Conservation (phyloP, 1,139 yeast genomes). For the Geotrichum siamense region DNA sequence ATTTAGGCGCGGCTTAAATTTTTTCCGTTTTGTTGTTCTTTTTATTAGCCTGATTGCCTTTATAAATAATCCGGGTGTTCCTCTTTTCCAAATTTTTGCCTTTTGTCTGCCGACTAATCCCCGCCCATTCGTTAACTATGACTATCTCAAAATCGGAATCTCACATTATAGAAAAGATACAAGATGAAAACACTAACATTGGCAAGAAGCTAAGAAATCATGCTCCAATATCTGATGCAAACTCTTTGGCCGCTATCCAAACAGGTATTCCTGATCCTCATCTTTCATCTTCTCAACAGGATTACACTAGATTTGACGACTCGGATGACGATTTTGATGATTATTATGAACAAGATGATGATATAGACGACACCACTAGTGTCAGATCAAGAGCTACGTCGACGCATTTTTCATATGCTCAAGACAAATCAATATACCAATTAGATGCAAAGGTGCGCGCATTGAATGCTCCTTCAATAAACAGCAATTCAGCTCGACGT, state of each 20-base stretch:
- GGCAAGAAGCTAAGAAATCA: neutral
- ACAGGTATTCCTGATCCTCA: conserved; percentile 5
- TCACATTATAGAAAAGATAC: conserved; percentile 2
- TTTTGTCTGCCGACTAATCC: neutral
- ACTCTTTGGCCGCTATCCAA: neutral
- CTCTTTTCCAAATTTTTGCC: too few species aligned
- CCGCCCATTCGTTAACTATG: too few species aligned
- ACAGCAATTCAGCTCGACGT: conserved; percentile 6
- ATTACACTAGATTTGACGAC: conserved; percentile 9
- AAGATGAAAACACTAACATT: conserved; percentile 5
- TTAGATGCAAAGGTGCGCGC: conserved; percentile 67
- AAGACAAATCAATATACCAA: conserved; percentile 59
- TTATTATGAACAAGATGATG: conserved; percentile 9
- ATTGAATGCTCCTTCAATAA: conserved; percentile 27
- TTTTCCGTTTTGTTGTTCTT: too few species aligned
- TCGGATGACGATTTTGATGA: conserved; percentile 10
- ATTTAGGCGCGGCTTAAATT: too few species aligned
- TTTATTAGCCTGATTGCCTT: too few species aligned
- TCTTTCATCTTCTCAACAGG: conserved; percentile 2
- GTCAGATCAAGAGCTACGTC: conserved; percentile 20
- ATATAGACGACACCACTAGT: conserved; percentile 16
- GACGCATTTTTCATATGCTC: conserved; percentile 50
- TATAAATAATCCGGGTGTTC: too few species aligned
- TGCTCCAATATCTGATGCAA: neutral
- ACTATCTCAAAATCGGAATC: neutral